phyloP scores from a whole-genome alignment of 257 asterid genomes.

The Solanum virginianum region DNA sequence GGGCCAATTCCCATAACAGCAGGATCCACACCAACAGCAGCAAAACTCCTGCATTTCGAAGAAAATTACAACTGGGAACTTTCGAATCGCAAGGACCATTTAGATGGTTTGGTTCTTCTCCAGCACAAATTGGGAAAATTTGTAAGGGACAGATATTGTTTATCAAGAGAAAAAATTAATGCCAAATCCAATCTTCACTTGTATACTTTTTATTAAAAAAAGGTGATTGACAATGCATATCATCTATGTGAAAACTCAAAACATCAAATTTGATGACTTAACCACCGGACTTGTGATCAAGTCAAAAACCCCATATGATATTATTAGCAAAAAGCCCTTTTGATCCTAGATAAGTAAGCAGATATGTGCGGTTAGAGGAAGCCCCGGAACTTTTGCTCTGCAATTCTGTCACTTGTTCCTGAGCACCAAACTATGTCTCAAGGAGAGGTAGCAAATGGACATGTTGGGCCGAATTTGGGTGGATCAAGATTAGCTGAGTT shows the following conservation, averaged over 20 bases:
- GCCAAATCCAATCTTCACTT: background rate
- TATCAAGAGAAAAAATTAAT: background rate
- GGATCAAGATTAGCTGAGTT: too few relatives aligned
- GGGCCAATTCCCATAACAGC: conserved; percentile 97
- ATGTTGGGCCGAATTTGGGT: too few relatives aligned
- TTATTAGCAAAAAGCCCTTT: too few relatives aligned
- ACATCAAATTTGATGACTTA: background rate
- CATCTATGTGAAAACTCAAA: background rate
- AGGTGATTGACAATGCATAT: background rate
- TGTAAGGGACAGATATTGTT: background rate
- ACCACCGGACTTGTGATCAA: background rate
- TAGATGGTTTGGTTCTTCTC: background rate
- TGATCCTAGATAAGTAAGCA: too few relatives aligned
- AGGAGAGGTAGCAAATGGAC: too few relatives aligned
- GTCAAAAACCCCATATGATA: background rate
- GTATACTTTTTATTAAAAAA: background rate
- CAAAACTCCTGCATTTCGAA: conserved; percentile 54
- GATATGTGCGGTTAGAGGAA: background rate
- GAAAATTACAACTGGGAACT: background rate
- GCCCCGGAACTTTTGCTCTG: background rate
- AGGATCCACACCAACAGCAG: conserved; percentile 92
- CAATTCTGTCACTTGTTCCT: background rate
- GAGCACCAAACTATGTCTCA: background rate
- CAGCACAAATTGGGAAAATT: background rate
- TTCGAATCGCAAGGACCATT: background rate